These are phyloP conservation scores for Lipomyces mesembrius DNA, from an alignment of 805 yeast species.

Conservation along the genomic window DNA sequence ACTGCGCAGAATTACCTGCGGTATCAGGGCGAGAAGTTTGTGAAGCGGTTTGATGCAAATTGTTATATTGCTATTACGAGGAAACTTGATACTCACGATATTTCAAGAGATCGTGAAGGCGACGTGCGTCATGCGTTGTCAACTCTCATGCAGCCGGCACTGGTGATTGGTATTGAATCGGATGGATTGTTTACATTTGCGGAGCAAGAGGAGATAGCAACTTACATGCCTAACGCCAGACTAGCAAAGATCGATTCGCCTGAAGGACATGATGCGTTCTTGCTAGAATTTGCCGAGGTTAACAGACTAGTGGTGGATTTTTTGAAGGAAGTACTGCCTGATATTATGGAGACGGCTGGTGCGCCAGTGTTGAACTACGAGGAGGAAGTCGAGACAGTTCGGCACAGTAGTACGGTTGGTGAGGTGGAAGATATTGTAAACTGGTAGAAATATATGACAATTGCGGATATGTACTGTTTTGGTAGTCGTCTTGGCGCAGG, in stretches of 20 bases:
- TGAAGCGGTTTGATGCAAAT: constrained; percentile 90
- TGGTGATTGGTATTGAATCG: constrained; percentile 85
- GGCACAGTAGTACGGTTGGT: constrained; percentile 74
- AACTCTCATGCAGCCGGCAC: constrained; percentile 70
- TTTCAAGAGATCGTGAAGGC: constrained; percentile 73
- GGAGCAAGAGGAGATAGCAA: constrained; percentile 86
- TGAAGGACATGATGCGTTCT: constrained; percentile 97
- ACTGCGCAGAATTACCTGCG: constrained; percentile 95
- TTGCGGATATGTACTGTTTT: not conserved
- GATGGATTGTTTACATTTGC: constrained; percentile 92
- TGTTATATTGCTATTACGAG: constrained; percentile 94
- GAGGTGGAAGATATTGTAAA: constrained; percentile 88
- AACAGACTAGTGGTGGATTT: constrained; percentile 73
- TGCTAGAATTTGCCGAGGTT: constrained; percentile 83
- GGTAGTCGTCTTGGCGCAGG: not conserved
- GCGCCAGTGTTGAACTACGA: constrained; percentile 45
- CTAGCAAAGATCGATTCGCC: constrained; percentile 81
- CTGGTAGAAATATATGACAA: constrained; percentile 59
- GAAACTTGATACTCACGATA: constrained; percentile 93
- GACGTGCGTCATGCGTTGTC: constrained; percentile 58
- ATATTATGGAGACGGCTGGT: constrained; percentile 57
- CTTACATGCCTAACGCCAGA: constrained; percentile 67
- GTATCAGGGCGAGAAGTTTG: constrained; percentile 91
- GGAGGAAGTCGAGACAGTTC: constrained; percentile 50
- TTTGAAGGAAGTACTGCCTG: constrained; percentile 60